Evolutionary conservation across 345 rosid species (phyloP).

Genomic region (Diplotaxis tenuifolia): DNA sequence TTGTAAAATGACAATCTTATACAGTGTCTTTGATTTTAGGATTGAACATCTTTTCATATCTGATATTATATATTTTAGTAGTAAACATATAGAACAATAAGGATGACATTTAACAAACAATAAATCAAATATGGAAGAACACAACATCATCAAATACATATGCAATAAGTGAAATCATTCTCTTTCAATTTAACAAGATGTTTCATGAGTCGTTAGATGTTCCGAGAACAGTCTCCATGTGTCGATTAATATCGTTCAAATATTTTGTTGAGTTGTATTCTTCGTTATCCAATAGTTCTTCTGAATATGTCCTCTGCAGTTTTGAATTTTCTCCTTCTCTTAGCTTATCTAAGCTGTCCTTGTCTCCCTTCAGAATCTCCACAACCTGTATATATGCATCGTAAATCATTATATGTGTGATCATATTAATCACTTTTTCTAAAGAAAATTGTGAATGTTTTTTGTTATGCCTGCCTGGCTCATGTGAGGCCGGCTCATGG

Average conservation of each 20-base stretch:
- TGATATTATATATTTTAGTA: too few species aligned
- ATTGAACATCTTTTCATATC: too few species aligned
- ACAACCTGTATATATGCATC: constrained; percentile 50
- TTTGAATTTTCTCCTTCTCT: constrained; percentile 36
- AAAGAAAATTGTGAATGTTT: not conserved
- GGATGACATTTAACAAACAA: constrained; percentile 2
- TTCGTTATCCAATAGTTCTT: constrained; percentile 60
- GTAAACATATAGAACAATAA: not conserved
- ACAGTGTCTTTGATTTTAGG: too few species aligned
- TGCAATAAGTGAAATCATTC: constrained; percentile 1
- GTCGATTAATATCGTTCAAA: constrained; percentile 50
- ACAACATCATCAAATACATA: constrained; percentile 1
- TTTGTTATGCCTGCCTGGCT: constrained; percentile 51
- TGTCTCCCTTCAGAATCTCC: constrained; percentile 58
- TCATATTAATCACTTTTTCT: not conserved
- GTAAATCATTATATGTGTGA: not conserved
- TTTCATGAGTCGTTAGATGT: constrained; percentile 30
- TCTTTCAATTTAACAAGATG: not conserved
- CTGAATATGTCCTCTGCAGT: constrained; percentile 62
- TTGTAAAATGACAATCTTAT: too few species aligned
- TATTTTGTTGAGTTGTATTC: constrained; percentile 72
- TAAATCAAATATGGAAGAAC: not conserved
- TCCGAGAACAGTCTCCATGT: constrained; percentile 59
- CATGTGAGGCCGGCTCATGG: constrained; percentile 70
- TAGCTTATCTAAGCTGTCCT: constrained; percentile 35